phyloP scores from a whole-genome alignment of 495 filamentous ascomycete species.

The Neurospora sp. region DNA sequence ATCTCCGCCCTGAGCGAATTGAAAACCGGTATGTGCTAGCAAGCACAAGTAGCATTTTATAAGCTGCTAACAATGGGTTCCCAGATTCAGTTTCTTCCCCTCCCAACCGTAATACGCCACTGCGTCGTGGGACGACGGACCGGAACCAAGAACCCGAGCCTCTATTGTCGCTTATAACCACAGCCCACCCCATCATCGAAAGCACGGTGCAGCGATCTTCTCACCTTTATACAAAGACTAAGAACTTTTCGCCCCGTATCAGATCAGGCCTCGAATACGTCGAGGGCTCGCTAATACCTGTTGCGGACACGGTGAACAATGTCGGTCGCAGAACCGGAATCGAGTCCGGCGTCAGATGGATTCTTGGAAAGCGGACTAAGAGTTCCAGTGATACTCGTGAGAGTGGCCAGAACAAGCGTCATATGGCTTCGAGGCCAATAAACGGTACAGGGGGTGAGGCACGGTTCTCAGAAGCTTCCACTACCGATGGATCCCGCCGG shows the following conservation, averaged over 20 bases:
- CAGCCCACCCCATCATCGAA: conserved; percentile 66
- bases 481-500: conserved; percentile 22
- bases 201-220: conserved; percentile 73
- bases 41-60: background rate
- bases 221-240: conserved; percentile 70
- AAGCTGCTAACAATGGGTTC: conserved; percentile 8
- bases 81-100: conserved; percentile 50
- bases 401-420: conserved; percentile 50
- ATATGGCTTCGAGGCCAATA: conserved; percentile 42
- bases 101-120: conserved; percentile 29
- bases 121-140: conserved; percentile 9
- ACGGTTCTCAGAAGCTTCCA: background rate
- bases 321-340: conserved; percentile 76
- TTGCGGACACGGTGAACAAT: conserved; percentile 72
- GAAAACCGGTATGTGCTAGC: conserved; percentile 54
- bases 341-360: conserved; percentile 72
- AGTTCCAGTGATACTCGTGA: conserved; percentile 31
- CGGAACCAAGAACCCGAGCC: conserved; percentile 49
- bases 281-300: conserved; percentile 71
- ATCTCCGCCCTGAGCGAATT: conserved; percentile 81
- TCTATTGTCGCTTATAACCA: conserved; percentile 67
- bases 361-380: conserved; percentile 42
- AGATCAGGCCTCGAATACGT: conserved; percentile 76
- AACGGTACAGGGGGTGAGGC: conserved; percentile 3
- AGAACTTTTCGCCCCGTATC: conserved; percentile 79